A percentile compares a stretch with the other conserved stretches of the same genome.
phyloP scores from a whole-genome alignment of 2,329 filamentous ascomycete genomes.

The Dothistroma septosporum region DNA sequence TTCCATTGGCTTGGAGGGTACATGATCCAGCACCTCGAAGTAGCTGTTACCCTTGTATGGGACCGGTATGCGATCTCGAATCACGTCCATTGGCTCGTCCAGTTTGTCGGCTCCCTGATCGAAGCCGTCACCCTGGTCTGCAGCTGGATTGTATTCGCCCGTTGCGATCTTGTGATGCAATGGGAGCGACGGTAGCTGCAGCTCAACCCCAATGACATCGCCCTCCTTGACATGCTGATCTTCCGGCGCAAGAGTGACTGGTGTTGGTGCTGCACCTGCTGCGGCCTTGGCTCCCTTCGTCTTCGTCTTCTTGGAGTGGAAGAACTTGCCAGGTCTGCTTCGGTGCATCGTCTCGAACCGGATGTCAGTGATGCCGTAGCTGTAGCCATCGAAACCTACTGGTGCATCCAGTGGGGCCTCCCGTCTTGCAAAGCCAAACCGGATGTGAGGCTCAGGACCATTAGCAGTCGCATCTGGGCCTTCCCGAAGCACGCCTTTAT shows the following conservation, averaged over 20 bases:
- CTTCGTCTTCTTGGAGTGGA: slow-evolving; percentile 35
- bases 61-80: slow-evolving; percentile 92
- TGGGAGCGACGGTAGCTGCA: slow-evolving; percentile 78
- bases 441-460: slow-evolving; percentile 58
- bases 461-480: slow-evolving; percentile 39
- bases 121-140: slow-evolving; percentile 61
- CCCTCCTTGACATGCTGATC: slow-evolving; percentile 79
- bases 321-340: slow-evolving; percentile 88
- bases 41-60: slow-evolving; percentile 90
- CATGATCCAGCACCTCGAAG: slow-evolving; percentile 89
- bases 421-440: slow-evolving; percentile 79
- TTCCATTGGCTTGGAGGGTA: slow-evolving; percentile 81
- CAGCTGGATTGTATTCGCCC: slow-evolving; percentile 80
- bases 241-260: slow-evolving; percentile 29
- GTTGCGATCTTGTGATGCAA: slow-evolving; percentile 85
- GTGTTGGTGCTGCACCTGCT: slow-evolving; percentile 51
- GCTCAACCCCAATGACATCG: slow-evolving; percentile 91
- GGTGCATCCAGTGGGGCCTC: slow-evolving; percentile 79
- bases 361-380: slow-evolving; percentile 86
- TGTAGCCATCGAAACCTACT: slow-evolving; percentile 85
- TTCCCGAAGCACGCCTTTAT: slow-evolving; percentile 62
- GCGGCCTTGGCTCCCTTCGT: slow-evolving; percentile 35
- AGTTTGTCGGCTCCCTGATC: slow-evolving; percentile 37
- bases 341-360: slow-evolving; percentile 89
- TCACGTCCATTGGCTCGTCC: slow-evolving; percentile 65